These are phyloP conservation scores for Dactylis glomerata DNA, from an alignment of 176 grass and related monocot species.

Conservation along the genomic window DNA sequence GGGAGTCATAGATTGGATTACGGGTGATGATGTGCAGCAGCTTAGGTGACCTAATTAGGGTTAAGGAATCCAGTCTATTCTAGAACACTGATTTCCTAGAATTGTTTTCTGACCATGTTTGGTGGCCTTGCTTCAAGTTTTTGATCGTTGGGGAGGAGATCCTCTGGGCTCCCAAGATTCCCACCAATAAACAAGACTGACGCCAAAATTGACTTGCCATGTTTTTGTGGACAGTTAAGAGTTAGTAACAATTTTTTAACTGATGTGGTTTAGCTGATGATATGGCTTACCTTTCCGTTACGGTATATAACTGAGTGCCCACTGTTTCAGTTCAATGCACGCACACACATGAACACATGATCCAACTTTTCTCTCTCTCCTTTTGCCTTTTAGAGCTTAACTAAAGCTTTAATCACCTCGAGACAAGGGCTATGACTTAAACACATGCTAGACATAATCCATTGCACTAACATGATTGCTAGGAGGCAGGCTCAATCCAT, in stretches of 20 bases:
- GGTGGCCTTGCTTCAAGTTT: not conserved
- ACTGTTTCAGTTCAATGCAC: not conserved
- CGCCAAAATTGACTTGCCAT: not conserved
- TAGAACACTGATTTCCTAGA: not conserved
- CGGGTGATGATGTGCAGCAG: not conserved
- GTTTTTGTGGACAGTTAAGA: not conserved
- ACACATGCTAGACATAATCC: constrained; percentile 30
- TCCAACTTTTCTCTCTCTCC: not conserved
- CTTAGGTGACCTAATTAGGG: constrained; percentile 39
- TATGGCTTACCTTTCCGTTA: not conserved
- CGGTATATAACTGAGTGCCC: not conserved
- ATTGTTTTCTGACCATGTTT: constrained; percentile 11
- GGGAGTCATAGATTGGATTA: constrained; percentile 6
- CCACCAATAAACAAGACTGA: not conserved
- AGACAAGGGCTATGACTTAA: constrained; percentile 41
- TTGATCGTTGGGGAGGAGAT: constrained; percentile 10
- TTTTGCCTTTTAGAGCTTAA: not conserved
- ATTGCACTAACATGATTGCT: constrained; percentile 3
- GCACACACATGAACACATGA: not conserved
- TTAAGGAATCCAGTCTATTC: constrained; percentile 38
- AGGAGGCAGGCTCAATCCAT: constrained; percentile 10
- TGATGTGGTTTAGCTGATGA: not conserved
- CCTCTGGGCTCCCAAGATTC: constrained; percentile 14
- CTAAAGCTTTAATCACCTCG: constrained; percentile 43
- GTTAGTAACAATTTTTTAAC: not conserved